Conservation (phyloP, 2,329 filamentous ascomycete genomes). For the Tolypocladium ophioglossoides region DNA sequence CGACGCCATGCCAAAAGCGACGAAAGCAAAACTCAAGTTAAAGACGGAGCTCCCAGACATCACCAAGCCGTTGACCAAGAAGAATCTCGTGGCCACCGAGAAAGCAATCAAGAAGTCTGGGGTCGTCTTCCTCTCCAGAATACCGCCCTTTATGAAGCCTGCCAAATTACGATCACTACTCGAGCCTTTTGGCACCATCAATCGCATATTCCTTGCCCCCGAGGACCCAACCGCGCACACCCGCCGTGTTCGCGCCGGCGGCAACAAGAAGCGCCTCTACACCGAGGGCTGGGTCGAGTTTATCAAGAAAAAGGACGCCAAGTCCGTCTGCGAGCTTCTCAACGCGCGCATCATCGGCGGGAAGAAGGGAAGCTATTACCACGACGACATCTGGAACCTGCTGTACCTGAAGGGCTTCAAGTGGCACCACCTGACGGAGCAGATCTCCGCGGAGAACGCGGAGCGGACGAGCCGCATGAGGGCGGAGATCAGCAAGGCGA, state of each 20-base stretch:
- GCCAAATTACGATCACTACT: slow-evolving; percentile 65
- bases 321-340: slow-evolving; percentile 62
- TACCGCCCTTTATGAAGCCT: slow-evolving; percentile 85
- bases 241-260: slow-evolving; percentile 58
- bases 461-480: slow-evolving; percentile 66
- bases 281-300: slow-evolving; percentile 86
- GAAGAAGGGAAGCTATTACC: slow-evolving; percentile 74
- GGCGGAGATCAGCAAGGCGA: slow-evolving; percentile 65
- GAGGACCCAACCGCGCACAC: slow-evolving; percentile 59
- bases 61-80: slow-evolving; percentile 48
- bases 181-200: slow-evolving; percentile 63
- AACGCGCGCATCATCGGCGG: slow-evolving; percentile 73
- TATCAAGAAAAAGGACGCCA: slow-evolving; percentile 62
- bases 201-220: slow-evolving; percentile 69
- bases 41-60: slow-evolving; percentile 32
- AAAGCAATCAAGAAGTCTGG: slow-evolving; percentile 62
- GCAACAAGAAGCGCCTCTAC: slow-evolving; percentile 75
- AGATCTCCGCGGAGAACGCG: slow-evolving; percentile 73
- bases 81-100: slow-evolving; percentile 56
- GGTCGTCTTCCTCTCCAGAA: slow-evolving; percentile 72
- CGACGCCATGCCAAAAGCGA: slow-evolving; percentile 8
- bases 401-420: slow-evolving; percentile 77
- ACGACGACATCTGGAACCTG: slow-evolving; percentile 80
- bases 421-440: slow-evolving; percentile 65
- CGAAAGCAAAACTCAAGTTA: slow-evolving; percentile 13